phyloP scores from a whole-genome alignment of 129 eudicot genomes.

The Arctium minus region DNA sequence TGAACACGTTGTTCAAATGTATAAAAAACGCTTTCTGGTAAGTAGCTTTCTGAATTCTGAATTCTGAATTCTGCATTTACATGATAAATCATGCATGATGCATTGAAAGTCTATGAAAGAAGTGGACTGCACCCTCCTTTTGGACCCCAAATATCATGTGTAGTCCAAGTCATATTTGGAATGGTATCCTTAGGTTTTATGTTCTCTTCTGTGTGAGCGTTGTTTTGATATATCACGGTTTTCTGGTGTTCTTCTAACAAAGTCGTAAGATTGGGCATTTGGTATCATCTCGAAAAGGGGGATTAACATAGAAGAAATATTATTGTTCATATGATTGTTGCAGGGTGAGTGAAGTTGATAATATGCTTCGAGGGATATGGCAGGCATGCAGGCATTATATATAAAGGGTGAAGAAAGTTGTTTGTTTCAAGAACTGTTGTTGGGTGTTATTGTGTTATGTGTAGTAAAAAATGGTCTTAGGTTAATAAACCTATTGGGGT shows the following conservation, averaged over 20 bases:
- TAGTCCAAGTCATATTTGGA: neutral
- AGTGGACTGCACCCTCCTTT: neutral
- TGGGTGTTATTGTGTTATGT: neutral
- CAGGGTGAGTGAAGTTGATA: constrained; percentile 30
- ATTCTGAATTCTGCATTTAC: neutral
- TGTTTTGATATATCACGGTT: neutral
- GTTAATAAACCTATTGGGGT: neutral
- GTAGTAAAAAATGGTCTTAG: neutral
- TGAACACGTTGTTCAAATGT: constrained; percentile 9
- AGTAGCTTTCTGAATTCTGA: neutral
- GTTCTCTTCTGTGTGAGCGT: neutral
- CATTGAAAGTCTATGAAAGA: neutral
- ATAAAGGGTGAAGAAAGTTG: constrained; percentile 12
- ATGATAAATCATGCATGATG: neutral
- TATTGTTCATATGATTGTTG: constrained; percentile 7
- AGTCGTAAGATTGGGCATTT: neutral
- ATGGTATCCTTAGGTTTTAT: neutral
- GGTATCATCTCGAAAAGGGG: neutral
- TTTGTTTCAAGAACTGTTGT: constrained; percentile 1
- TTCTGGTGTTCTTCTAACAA: neutral
- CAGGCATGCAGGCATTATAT: neutral
- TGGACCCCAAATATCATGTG: neutral
- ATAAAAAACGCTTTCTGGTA: constrained; percentile 55
- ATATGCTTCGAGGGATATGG: neutral
- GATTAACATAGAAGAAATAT: neutral